Evolutionary conservation across 179 eudicot genomes (phyloP).

Genomic region (Carnegiea gigantea): DNA sequence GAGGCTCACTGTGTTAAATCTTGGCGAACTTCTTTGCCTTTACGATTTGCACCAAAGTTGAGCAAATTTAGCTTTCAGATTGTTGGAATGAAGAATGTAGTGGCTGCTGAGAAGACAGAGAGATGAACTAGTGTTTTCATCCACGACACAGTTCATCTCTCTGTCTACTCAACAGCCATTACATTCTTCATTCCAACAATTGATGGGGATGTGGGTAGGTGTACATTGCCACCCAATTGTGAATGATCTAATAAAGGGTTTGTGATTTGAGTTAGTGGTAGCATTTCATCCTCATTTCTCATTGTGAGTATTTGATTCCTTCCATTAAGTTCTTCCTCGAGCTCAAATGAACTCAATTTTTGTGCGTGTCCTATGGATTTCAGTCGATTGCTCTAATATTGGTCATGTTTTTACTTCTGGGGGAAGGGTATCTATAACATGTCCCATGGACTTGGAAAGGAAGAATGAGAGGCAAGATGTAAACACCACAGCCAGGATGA

Average conservation of each 20-base stretch:
- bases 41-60: too few relatives aligned
- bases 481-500: background rate
- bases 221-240: background rate
- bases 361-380: background rate
- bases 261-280: too few relatives aligned
- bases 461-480: constrained; percentile 47
- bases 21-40: too few relatives aligned
- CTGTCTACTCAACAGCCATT: too few relatives aligned
- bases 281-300: constrained; percentile 35
- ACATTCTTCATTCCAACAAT: background rate
- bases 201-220: background rate
- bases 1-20: too few relatives aligned
- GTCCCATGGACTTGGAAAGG: constrained; percentile 92
- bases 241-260: background rate
- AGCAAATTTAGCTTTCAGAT: too few relatives aligned
- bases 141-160: too few relatives aligned
- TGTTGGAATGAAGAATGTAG: too few relatives aligned
- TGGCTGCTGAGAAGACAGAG: too few relatives aligned
- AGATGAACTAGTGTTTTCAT: too few relatives aligned
- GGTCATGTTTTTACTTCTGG: constrained; percentile 30
- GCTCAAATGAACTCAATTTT: background rate
- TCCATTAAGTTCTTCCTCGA: background rate
- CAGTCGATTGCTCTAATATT: background rate
- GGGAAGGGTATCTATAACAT: constrained; percentile 75
- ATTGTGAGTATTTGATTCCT: constrained; percentile 51